Evolutionary conservation across 306 rosid genomes (phyloP), one percentile per base, ranked within the genome.

Genomic region (Prunus salicina): DNA sequence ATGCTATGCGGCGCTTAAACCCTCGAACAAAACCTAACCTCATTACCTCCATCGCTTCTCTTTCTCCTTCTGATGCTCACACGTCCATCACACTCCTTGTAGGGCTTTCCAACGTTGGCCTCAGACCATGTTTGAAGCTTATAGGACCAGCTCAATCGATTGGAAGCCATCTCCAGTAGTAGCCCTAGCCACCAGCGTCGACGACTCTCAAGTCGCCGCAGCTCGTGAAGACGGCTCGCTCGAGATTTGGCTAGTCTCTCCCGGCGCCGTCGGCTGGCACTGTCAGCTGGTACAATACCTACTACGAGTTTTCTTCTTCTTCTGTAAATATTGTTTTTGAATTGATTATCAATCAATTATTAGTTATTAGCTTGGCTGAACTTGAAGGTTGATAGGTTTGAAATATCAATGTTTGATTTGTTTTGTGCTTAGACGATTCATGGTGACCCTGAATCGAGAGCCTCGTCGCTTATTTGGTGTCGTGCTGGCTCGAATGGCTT

Each of bases 171-270:
- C 99, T 14, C 87, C 97, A 0, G 89, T 95, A 6, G 83, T 87
- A 1, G 89, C 99, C 67, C 73, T 92, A 30, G 97, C 99, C 74
- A 87, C 97, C 52, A 95, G 97, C 69, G 69, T 85, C 66, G 96
- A 95, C 74, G 93, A 93, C 50, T 76, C 84, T 11, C 97, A 89
- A 47, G 92, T 95, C 11, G 99, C 99, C 52, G 99, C 96, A 0
- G 95, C 96, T 15, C 97, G 99, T 12, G 89, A 89, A 73, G 99
- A 95, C 24, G 97, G 93, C 32, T 89, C 98, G 8, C 80, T 96
- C 8, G 99, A 96, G 87, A 79, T 96, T 79, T 96, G 99, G 99
- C 93, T 92, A n/a, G 99, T 96, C 49, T 96, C 97, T 64, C 94
- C 99, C 7, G 97, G 96, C 43, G 84, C 98, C 46, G 93, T 91